A percentile compares a stretch with the other conserved stretches of the same genome.
phyloP scores from a whole-genome alignment of 495 filamentous ascomycete genomes.

The Aspergillus carlsbadensis region DNA sequence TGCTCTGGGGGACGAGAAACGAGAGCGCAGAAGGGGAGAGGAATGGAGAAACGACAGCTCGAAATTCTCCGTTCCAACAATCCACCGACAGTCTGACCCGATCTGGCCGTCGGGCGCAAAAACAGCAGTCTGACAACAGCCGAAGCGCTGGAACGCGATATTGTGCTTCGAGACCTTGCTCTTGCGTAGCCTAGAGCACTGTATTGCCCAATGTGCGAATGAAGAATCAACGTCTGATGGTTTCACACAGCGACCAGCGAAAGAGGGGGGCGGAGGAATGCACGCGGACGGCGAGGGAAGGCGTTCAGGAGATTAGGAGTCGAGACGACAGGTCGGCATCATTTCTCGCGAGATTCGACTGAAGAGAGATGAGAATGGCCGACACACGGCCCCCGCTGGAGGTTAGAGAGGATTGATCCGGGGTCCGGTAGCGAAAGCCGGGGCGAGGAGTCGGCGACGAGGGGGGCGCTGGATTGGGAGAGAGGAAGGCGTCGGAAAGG shows the following conservation, averaged over 20 bases:
- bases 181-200: not conserved
- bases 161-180: not conserved
- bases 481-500: constrained; percentile 14
- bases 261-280: constrained; percentile 19
- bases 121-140: constrained; percentile 1
- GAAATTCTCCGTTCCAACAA: constrained; percentile 23
- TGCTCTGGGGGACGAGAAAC: constrained; percentile 2
- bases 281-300: constrained; percentile 18
- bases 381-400: not conserved
- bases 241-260: constrained; percentile 10
- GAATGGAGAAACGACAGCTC: constrained; percentile 15
- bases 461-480: constrained; percentile 6
- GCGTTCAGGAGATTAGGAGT: constrained; percentile 28
- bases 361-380: not conserved
- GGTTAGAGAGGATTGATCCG: not conserved
- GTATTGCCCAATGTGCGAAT: not conserved
- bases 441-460: not conserved
- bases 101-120: constrained; percentile 23
- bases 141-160: constrained; percentile 1
- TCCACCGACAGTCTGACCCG: constrained; percentile 19
- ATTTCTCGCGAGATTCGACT: constrained; percentile 23
- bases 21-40: constrained; percentile 15
- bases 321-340: constrained; percentile 35
- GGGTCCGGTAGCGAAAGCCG: not conserved
- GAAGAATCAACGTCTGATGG: not conserved